These are phyloP conservation scores for Apiotrichum akiyoshidainum DNA, from an alignment of 1,284 basidiomycete species.

Conservation along the genomic window DNA sequence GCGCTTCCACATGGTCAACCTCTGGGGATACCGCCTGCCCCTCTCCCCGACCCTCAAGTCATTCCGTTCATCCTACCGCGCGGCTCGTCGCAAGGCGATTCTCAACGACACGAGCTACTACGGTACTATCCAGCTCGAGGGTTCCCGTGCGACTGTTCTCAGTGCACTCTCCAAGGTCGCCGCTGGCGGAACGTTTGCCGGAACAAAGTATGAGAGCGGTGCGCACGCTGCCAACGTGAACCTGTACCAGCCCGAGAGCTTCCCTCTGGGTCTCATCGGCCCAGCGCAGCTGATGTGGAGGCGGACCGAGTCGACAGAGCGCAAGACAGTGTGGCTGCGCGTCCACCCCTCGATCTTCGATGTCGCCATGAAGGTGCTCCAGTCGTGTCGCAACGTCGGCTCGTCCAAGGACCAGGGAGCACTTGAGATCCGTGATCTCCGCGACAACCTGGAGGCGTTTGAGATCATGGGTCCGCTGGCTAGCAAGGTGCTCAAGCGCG, in stretches of 20 bases:
- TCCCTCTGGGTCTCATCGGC: constrained; percentile 67
- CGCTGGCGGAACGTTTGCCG: constrained; percentile 35
- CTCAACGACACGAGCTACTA: constrained; percentile 84
- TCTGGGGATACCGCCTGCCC: constrained; percentile 87
- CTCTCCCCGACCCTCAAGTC: constrained; percentile 81
- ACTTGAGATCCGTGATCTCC: constrained; percentile 66
- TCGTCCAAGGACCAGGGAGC: not conserved
- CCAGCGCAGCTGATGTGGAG: constrained; percentile 74
- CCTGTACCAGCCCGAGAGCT: constrained; percentile 51
- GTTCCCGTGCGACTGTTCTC: constrained; percentile 60
- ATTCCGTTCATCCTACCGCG: constrained; percentile 81
- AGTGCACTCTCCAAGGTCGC: constrained; percentile 52
- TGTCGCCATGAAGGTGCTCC: constrained; percentile 58
- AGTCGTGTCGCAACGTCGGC: constrained; percentile 40
- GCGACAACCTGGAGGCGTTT: constrained; percentile 69
- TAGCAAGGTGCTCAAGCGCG: constrained; percentile 71
- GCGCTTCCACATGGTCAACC: constrained; percentile 82
- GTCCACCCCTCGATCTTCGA: constrained; percentile 70
- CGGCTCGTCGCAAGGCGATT: constrained; percentile 74
- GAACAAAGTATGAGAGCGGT: constrained; percentile 57
- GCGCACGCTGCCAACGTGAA: constrained; percentile 37
- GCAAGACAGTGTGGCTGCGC: constrained; percentile 62
- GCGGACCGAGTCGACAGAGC: constrained; percentile 33
- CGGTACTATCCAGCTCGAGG: constrained; percentile 68
- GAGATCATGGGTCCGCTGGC: constrained; percentile 82